phyloP scores from a whole-genome alignment of 2,329 filamentous ascomycete species.

The Colletotrichum horii region DNA sequence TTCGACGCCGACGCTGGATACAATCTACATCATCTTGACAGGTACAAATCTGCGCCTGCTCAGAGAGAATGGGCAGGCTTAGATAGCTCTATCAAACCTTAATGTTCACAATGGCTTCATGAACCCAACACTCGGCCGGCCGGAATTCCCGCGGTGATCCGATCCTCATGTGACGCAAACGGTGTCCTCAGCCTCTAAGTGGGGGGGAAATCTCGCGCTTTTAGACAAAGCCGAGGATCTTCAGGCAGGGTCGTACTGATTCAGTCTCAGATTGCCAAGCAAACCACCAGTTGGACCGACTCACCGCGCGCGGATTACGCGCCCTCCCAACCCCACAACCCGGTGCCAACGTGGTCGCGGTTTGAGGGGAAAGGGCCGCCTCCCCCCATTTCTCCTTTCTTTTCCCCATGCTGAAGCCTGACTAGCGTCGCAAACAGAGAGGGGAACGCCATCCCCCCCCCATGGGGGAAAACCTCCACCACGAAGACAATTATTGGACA shows the following conservation, averaged over 20 bases:
- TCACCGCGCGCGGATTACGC: background rate
- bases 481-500: background rate
- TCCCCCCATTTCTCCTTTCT: background rate
- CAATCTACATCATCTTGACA: conserved; percentile 38
- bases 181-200: background rate
- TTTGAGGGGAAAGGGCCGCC: background rate
- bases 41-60: conserved; percentile 30
- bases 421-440: background rate
- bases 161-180: background rate
- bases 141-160: background rate
- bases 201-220: background rate
- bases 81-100: background rate
- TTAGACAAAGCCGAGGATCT: background rate
- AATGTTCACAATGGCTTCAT: background rate
- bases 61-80: background rate
- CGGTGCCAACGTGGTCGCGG: background rate
- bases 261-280: background rate
- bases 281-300: background rate
- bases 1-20: conserved; percentile 56
- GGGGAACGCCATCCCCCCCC: background rate
- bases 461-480: background rate
- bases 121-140: background rate
- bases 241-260: background rate
- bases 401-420: background rate
- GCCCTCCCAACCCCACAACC: background rate